Conservation (phyloP, 306 rosid species). For the Cyamopsis tetragonoloba region DNA sequence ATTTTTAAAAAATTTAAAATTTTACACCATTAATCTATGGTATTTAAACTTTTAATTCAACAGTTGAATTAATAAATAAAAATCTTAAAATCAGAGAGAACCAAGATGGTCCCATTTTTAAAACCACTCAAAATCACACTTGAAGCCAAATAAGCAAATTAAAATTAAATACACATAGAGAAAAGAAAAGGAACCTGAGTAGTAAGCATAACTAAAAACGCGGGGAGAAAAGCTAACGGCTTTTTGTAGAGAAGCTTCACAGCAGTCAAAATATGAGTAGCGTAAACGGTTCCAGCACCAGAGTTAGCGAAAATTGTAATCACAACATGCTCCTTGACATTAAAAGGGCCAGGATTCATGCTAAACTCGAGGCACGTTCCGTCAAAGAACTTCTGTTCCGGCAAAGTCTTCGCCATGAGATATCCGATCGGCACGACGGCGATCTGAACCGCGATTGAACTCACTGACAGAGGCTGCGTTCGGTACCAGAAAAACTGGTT, state of each 20-base stretch:
- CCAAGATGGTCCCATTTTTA: too few species aligned
- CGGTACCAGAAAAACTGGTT: neutral
- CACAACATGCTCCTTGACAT: neutral
- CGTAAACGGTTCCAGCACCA: slow-evolving; percentile 47
- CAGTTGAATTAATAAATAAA: too few species aligned
- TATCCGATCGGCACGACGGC: neutral
- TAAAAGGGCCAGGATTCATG: neutral
- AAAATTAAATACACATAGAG: neutral
- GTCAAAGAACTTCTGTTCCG: neutral
- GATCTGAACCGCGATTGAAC: neutral
- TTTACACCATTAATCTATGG: too few species aligned
- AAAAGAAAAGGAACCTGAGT: slow-evolving; percentile 45
- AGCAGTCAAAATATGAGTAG: slow-evolving; percentile 61
- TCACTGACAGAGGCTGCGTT: neutral
- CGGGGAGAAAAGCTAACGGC: slow-evolving; percentile 46
- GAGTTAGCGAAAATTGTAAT: neutral
- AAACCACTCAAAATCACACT: too few species aligned
- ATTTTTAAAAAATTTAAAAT: too few species aligned
- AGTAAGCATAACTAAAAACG: slow-evolving; percentile 59
- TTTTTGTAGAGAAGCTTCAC: slow-evolving; percentile 55
- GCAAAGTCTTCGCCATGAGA: neutral
- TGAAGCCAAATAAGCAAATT: too few species aligned
- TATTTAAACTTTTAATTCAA: too few species aligned
- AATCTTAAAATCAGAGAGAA: too few species aligned
- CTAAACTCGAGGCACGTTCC: neutral